phyloP scores from a whole-genome alignment of 345 rosid species.

The Acer negundo region DNA sequence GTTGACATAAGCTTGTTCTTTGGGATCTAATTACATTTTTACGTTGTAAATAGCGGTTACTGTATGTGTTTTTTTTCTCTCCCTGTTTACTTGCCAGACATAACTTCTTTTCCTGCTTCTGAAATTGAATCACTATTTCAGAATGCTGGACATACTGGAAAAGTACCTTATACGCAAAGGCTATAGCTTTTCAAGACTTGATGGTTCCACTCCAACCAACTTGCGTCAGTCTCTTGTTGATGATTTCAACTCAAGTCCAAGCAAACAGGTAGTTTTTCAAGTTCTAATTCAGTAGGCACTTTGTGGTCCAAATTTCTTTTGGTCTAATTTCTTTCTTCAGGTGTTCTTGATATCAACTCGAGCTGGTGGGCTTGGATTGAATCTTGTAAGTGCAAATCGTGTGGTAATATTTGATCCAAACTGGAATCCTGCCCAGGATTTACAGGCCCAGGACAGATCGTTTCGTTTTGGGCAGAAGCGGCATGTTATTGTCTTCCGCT shows the following conservation, averaged over 20 bases:
- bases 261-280: constrained; percentile 65
- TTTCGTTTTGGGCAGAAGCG: constrained; percentile 95
- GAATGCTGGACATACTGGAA: constrained; percentile 94
- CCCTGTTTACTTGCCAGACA: not conserved
- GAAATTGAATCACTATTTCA: constrained; percentile 33
- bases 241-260: constrained; percentile 88
- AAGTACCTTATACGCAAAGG: constrained; percentile 90
- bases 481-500: constrained; percentile 90
- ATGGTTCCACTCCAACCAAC: constrained; percentile 89
- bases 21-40: not conserved
- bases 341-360: constrained; percentile 97
- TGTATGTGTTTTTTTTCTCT: not conserved
- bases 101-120: constrained; percentile 9
- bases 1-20: not conserved
- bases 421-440: constrained; percentile 96
- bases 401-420: constrained; percentile 96
- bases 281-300: not conserved
- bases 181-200: constrained; percentile 84
- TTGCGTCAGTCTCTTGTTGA: constrained; percentile 81
- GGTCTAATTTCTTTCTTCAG: constrained; percentile 37
- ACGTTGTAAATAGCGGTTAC: not conserved
- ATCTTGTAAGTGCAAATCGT: constrained; percentile 94
- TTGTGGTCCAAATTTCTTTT: not conserved
- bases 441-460: constrained; percentile 94
- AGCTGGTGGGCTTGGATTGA: constrained; percentile 98